Percentiles rank a stretch among this genome's conserved stretches.
Conservation (phyloP, 2,329 filamentous ascomycete genomes). For the Chaetomium strumarium region DNA sequence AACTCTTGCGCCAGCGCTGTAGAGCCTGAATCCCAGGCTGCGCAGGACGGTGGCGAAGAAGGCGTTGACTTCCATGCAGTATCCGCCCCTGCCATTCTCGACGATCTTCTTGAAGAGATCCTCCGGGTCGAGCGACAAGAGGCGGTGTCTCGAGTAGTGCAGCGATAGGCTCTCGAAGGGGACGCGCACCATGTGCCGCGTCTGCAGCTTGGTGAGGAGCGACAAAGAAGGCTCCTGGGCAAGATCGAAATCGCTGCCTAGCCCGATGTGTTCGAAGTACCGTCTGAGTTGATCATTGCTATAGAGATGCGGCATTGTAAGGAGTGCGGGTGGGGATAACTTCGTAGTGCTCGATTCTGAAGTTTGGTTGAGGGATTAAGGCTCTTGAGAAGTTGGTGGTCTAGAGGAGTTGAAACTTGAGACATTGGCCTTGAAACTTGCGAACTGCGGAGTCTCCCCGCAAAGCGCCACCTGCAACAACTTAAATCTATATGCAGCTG, state of each 20-base stretch:
- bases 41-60: conserved; percentile 44
- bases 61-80: conserved; percentile 46
- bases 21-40: conserved; percentile 43
- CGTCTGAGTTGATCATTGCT: conserved; percentile 23
- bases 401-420: too few relatives aligned
- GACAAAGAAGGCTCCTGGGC: conserved; percentile 24
- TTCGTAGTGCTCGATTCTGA: too few relatives aligned
- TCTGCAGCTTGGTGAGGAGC: conserved; percentile 30
- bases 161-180: conserved; percentile 51
- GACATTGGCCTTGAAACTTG: too few relatives aligned
- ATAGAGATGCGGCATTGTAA: too few relatives aligned
- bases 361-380: too few relatives aligned
- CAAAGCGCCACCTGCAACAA: too few relatives aligned
- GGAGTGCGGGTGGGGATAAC: too few relatives aligned
- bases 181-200: conserved; percentile 42
- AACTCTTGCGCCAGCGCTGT: conserved; percentile 44
- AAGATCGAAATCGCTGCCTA: conserved; percentile 25
- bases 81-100: conserved; percentile 41
- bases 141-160: conserved; percentile 37
- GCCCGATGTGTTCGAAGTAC: conserved; percentile 29
- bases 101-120: conserved; percentile 34
- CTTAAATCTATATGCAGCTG: too few relatives aligned
- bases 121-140: conserved; percentile 29
- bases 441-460: too few relatives aligned
- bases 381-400: too few relatives aligned